These are phyloP conservation scores for Lanmaoa pseudosensibilis DNA, from an alignment of 768 basidiomycete genomes.

Conservation along the genomic window DNA sequence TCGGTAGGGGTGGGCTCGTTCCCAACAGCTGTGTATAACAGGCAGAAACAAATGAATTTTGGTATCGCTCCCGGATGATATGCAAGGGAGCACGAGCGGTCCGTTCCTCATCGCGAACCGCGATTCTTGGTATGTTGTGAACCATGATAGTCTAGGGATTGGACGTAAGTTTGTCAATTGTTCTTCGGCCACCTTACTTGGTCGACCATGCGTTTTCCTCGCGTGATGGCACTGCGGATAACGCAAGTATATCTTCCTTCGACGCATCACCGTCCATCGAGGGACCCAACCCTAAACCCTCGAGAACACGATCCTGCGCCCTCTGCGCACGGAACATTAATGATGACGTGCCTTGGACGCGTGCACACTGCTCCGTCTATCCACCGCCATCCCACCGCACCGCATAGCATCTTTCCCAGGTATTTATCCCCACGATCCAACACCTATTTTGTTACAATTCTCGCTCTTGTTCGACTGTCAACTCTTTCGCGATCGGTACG, in stretches of 20 bases:
- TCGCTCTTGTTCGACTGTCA: not conserved
- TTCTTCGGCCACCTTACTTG: too few relatives aligned
- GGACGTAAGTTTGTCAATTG: too few relatives aligned
- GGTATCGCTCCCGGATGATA: not conserved
- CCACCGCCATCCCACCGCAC: not conserved
- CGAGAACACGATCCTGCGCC: too few relatives aligned
- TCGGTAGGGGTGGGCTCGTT: too few relatives aligned
- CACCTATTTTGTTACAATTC: not conserved
- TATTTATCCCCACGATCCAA: not conserved
- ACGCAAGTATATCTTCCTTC: not conserved
- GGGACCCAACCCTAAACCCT: not conserved
- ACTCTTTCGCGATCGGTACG: slow-evolving; percentile 7
- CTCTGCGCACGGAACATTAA: not conserved
- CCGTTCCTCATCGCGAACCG: too few relatives aligned
- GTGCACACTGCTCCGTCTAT: not conserved
- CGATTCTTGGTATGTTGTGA: too few relatives aligned
- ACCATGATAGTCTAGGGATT: too few relatives aligned
- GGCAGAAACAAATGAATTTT: too few relatives aligned
- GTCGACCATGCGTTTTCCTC: not conserved
- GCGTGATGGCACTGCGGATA: not conserved
- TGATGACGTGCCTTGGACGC: not conserved
- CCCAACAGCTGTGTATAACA: too few relatives aligned
- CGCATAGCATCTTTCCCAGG: not conserved
- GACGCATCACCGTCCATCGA: not conserved
- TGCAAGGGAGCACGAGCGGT: too few relatives aligned